Conservation (phyloP, 345 rosid species). For the Gossypium stocksii region DNA sequence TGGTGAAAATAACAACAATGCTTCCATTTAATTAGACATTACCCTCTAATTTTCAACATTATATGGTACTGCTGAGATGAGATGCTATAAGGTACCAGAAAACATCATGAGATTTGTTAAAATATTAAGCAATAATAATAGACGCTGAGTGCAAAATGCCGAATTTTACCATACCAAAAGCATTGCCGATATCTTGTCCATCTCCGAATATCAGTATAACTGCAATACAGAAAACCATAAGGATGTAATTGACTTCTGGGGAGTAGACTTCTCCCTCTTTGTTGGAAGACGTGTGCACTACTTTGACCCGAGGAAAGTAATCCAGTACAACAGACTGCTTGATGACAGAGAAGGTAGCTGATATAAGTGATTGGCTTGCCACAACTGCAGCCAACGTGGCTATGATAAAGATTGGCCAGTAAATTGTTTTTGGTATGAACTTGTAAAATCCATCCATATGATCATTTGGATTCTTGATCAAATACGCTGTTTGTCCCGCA, state of each 20-base stretch:
- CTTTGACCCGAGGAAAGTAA: slow-evolving; percentile 85
- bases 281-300: slow-evolving; percentile 71
- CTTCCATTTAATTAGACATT: too few relatives aligned
- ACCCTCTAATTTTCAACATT: too few relatives aligned
- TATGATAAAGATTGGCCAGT: slow-evolving; percentile 80
- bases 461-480: slow-evolving; percentile 59
- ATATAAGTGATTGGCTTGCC: slow-evolving; percentile 87
- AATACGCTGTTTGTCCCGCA: slow-evolving; percentile 86
- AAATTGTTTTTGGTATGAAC: slow-evolving; percentile 58
- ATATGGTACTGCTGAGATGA: too few relatives aligned
- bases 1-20: too few relatives aligned
- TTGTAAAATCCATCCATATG: slow-evolving; percentile 75
- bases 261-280: slow-evolving; percentile 87
- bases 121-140: too few relatives aligned
- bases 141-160: not conserved
- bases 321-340: slow-evolving; percentile 87
- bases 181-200: slow-evolving; percentile 79
- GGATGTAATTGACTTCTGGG: slow-evolving; percentile 81
- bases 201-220: slow-evolving; percentile 78
- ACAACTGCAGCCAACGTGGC: slow-evolving; percentile 74
- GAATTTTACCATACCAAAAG: slow-evolving; percentile 48
- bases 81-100: too few relatives aligned
- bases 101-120: too few relatives aligned
- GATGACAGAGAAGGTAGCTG: slow-evolving; percentile 84
- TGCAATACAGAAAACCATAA: slow-evolving; percentile 75